phyloP scores from a whole-genome alignment of 345 rosid species.

The Eucalyptus paniculata region DNA sequence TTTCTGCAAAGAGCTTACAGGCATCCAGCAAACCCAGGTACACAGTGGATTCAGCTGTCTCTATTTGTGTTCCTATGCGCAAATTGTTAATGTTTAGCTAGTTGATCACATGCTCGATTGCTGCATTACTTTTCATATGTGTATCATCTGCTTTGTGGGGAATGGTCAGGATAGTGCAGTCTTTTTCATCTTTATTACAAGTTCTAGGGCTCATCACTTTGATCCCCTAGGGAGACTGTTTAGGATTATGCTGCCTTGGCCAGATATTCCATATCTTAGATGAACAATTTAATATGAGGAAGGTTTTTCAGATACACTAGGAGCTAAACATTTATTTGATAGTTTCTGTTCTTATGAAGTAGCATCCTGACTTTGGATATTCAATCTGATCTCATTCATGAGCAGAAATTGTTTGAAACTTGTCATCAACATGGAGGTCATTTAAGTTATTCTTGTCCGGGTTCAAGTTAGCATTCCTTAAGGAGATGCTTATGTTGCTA shows the following conservation, averaged over 20 bases:
- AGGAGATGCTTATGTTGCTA: not conserved
- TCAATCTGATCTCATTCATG: not conserved
- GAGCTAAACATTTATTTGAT: not conserved
- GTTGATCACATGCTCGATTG: not conserved
- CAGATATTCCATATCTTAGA: not conserved
- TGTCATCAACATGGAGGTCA: not conserved
- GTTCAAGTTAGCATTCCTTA: not conserved
- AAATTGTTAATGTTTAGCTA: not conserved
- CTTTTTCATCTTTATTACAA: not conserved
- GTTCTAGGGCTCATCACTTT: not conserved
- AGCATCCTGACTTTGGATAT: not conserved
- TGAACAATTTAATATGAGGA: not conserved
- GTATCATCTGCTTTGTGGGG: not conserved
- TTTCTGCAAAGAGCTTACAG: constrained; percentile 45
- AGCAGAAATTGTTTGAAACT: not conserved
- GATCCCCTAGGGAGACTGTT: not conserved
- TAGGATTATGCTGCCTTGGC: not conserved
- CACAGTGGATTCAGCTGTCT: not conserved
- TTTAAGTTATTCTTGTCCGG: not conserved
- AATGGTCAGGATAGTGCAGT: not conserved
- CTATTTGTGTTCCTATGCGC: not conserved
- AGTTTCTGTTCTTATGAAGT: not conserved
- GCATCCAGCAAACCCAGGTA: constrained; percentile 43
- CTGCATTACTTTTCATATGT: not conserved
- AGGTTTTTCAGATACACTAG: not conserved